phyloP scores from a whole-genome alignment of 108 stramenopile species.

The Fistulifera solaris region DNA sequence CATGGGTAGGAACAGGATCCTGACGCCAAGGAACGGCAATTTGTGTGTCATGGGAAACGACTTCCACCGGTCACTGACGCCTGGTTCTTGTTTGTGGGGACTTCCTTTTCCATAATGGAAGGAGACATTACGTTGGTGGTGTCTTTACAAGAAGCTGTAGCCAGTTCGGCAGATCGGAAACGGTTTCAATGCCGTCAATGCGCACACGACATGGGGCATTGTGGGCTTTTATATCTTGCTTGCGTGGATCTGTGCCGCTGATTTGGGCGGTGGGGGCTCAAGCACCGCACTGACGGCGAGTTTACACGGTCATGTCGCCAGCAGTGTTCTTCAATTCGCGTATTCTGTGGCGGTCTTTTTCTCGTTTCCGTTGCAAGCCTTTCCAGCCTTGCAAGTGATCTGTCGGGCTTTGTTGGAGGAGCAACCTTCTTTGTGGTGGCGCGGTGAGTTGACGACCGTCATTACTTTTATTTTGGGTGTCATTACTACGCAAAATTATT shows the following conservation, averaged over 20 bases:
- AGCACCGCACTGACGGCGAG: slow-evolving; percentile 56
- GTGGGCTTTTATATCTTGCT: slow-evolving; percentile 60
- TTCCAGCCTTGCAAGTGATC: slow-evolving; percentile 61
- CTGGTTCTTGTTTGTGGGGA: slow-evolving; percentile 67
- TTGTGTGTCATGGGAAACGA: slow-evolving; percentile 5
- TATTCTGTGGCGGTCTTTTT: slow-evolving; percentile 62
- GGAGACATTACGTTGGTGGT: slow-evolving; percentile 65
- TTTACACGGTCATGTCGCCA: slow-evolving; percentile 41
- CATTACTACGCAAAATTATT: slow-evolving; percentile 39
- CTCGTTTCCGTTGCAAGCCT: slow-evolving; percentile 70
- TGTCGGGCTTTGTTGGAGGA: slow-evolving; percentile 16
- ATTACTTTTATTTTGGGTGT: slow-evolving; percentile 35
- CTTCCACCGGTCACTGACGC: slow-evolving; percentile 22
- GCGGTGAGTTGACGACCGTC: slow-evolving; percentile 32
- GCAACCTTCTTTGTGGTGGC: slow-evolving; percentile 31
- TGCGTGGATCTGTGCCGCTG: slow-evolving; percentile 41
- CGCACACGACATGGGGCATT: slow-evolving; percentile 38
- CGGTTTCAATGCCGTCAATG: slow-evolving; percentile 45
- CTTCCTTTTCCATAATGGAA: slow-evolving; percentile 29
- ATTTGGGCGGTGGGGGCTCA: slow-evolving; percentile 42
- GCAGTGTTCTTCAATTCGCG: slow-evolving; percentile 57
- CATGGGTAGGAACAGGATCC: not conserved
- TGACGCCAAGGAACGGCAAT: not conserved
- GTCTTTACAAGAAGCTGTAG: slow-evolving; percentile 62
- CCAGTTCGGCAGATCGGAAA: slow-evolving; percentile 23